Evolutionary conservation across 1,284 basidiomycete genomes (phyloP).

Genomic region (Microbotryomycetes sp.): DNA sequence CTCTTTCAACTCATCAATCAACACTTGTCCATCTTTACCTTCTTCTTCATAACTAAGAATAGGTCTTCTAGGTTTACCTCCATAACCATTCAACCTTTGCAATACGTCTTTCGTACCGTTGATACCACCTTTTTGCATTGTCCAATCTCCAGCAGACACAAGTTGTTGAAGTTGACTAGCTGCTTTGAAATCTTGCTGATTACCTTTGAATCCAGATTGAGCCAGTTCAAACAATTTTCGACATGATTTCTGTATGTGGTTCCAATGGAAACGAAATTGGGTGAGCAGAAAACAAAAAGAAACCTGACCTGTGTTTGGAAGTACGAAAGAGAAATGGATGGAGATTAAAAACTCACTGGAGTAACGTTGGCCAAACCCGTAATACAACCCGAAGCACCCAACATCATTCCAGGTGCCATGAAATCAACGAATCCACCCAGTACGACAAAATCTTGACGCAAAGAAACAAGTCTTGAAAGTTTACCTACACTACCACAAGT

Average conservation of each 20-base stretch:
- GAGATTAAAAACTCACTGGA: slow-evolving; percentile 10
- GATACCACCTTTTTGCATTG: slow-evolving; percentile 20
- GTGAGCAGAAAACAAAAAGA: not conserved
- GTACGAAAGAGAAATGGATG: not conserved
- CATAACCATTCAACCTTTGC: slow-evolving; percentile 12
- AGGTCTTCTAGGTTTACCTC: slow-evolving; percentile 24
- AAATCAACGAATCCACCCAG: slow-evolving; percentile 35
- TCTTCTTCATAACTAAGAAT: slow-evolving; percentile 16
- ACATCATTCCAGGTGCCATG: slow-evolving; percentile 20
- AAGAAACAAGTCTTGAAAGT: slow-evolving; percentile 21
- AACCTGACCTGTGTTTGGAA: not conserved
- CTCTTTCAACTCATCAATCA: slow-evolving; percentile 21
- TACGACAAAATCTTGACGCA: slow-evolving; percentile 28
- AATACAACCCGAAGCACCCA: slow-evolving; percentile 25
- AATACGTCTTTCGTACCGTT: slow-evolving; percentile 22
- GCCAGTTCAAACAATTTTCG: slow-evolving; percentile 22
- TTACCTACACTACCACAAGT: slow-evolving; percentile 31
- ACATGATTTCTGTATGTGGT: slow-evolving; percentile 22
- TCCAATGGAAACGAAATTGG: not conserved
- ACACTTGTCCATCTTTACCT: slow-evolving; percentile 10
- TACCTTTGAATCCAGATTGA: slow-evolving; percentile 16
- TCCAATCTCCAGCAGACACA: slow-evolving; percentile 27
- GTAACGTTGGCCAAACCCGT: slow-evolving; percentile 26
- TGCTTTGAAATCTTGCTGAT: not conserved
- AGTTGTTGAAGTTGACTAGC: slow-evolving; percentile 9